Evolutionary conservation across 495 filamentous ascomycete genomes (phyloP).

Genomic region (Penicillium mononematosum): DNA sequence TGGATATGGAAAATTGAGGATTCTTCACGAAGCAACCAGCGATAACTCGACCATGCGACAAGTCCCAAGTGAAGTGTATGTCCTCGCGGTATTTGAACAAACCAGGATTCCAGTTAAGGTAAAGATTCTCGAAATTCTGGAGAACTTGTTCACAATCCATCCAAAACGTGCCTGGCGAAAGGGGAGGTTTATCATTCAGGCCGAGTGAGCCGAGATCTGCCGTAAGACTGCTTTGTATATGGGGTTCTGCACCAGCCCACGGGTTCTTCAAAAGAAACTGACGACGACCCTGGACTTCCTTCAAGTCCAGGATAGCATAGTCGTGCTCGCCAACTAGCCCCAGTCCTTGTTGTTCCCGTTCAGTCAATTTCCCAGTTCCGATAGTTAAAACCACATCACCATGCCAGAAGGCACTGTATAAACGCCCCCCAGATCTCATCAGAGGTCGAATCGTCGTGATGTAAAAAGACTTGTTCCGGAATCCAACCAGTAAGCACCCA

Average conservation of each 20-base stretch:
- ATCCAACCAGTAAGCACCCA: conserved; percentile 94
- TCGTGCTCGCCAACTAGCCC: conserved; percentile 88
- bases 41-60: conserved; percentile 55
- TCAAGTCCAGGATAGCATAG: conserved; percentile 85
- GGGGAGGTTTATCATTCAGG: conserved; percentile 16
- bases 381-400: conserved; percentile 87
- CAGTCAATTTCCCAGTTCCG: conserved; percentile 78
- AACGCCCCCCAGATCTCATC: conserved; percentile 72
- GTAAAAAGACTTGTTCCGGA: conserved; percentile 90
- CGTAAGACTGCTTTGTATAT: conserved; percentile 15
- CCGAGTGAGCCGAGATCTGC: conserved; percentile 12
- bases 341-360: conserved; percentile 70
- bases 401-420: conserved; percentile 68
- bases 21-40: conserved; percentile 69
- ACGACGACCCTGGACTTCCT: conserved; percentile 59
- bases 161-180: conserved; percentile 79
- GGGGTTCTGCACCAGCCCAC: conserved; percentile 72
- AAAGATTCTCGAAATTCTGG: conserved; percentile 90
- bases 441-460: conserved; percentile 74
- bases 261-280: conserved; percentile 90
- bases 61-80: conserved; percentile 85
- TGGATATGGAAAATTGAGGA: conserved; percentile 76
- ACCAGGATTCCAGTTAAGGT: conserved; percentile 94
- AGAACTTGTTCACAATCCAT: conserved; percentile 80
- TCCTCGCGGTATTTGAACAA: conserved; percentile 81